A percentile compares a stretch with the other conserved stretches of the same genome.
Conservation (phyloP, 169 alveolate genomes). For the Fabrea salina region DNA sequence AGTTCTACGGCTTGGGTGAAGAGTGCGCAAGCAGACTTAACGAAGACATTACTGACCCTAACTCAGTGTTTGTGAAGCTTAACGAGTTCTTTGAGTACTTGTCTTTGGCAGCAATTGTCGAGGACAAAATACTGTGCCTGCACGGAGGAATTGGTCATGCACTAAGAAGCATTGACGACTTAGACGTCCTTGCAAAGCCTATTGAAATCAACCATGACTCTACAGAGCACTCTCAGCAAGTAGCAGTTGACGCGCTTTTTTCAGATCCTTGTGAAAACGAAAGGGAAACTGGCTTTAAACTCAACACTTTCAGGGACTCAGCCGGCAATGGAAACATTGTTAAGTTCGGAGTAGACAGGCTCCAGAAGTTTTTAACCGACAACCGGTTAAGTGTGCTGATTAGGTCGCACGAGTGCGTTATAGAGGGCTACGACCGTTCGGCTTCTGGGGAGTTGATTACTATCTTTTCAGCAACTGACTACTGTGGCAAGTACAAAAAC, state of each 20-base stretch:
- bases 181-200: conserved; percentile 26
- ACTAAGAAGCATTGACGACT: background rate
- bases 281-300: conserved; percentile 94
- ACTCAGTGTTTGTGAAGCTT: conserved; percentile 91
- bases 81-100: conserved; percentile 96
- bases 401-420: conserved; percentile 99
- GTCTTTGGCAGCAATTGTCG: conserved; percentile 98
- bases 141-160: conserved; percentile 98
- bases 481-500: conserved; percentile 98
- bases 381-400: conserved; percentile 52
- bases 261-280: conserved; percentile 97
- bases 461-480: conserved; percentile 98
- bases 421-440: conserved; percentile 99
- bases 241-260: background rate
- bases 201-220: background rate
- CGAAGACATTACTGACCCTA: conserved; percentile 93
- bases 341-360: conserved; percentile 95
- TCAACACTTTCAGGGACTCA: conserved; percentile 97
- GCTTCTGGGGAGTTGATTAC: conserved; percentile 98
- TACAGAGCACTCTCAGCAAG: background rate
- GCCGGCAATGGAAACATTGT: conserved; percentile 98
- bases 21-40: conserved; percentile 95
- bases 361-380: conserved; percentile 80
- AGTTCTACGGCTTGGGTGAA: conserved; percentile 98
- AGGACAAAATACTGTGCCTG: conserved; percentile 94